Evolutionary conservation across 805 yeast species (phyloP).

Genomic region (Myxozyma sirexii): DNA sequence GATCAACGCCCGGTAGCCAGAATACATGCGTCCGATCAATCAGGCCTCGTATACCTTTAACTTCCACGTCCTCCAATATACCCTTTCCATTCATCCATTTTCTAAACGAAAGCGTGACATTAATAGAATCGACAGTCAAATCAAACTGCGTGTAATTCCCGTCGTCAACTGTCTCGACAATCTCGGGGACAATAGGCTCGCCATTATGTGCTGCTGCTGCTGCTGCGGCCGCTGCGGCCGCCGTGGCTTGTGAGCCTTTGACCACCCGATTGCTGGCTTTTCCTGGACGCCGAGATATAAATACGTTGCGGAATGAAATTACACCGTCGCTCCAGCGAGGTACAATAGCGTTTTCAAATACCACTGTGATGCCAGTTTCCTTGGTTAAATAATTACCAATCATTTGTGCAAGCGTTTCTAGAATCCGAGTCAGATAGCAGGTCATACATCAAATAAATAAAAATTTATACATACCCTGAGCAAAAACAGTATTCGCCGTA

Average conservation of each 20-base stretch:
- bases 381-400: slow-evolving; percentile 82
- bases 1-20: slow-evolving; percentile 82
- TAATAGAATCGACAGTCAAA: slow-evolving; percentile 81
- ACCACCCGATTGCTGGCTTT: slow-evolving; percentile 50
- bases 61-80: slow-evolving; percentile 73
- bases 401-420: slow-evolving; percentile 74
- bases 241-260: slow-evolving; percentile 74
- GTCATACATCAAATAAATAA: not conserved
- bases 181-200: slow-evolving; percentile 20
- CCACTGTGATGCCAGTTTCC: slow-evolving; percentile 79
- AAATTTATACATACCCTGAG: slow-evolving; percentile 50
- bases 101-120: slow-evolving; percentile 73
- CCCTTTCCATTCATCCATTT: slow-evolving; percentile 93
- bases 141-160: slow-evolving; percentile 98
- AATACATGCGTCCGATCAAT: slow-evolving; percentile 86
- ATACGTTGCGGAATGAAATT: slow-evolving; percentile 80
- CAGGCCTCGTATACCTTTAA: slow-evolving; percentile 87
- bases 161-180: slow-evolving; percentile 47
- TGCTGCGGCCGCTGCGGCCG: slow-evolving; percentile 59
- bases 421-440: not conserved
- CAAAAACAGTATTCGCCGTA: slow-evolving; percentile 79
- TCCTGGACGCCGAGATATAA: slow-evolving; percentile 82
- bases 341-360: slow-evolving; percentile 90
- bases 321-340: slow-evolving; percentile 92
- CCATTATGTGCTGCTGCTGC: slow-evolving; percentile 28